Base-by-base conservation (phyloP, 768 basidiomycete genomes). In the Boletus speciosus region DNA sequence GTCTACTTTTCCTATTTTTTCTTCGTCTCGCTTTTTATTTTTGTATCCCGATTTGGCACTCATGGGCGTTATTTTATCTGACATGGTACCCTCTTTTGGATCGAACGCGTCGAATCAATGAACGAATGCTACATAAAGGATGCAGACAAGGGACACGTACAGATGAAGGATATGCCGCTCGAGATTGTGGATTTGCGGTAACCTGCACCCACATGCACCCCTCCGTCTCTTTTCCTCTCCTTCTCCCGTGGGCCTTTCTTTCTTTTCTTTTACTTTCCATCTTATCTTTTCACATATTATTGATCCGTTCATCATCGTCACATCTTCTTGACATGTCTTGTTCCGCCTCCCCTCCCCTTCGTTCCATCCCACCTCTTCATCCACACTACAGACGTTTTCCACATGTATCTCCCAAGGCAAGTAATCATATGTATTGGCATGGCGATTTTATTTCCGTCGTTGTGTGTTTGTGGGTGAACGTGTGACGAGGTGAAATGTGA, bases 121-220 rank as follows among this genome's bases (percentile, higher is more conserved):
- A 36, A 38, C 32, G 23, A 31, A 34, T 15, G 12, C 35, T 32
- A 32, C 15, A 37, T 32, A 31, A 21, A 92, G 85, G 92, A 93
- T 61, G 88, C 88, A 21, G 90, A 91, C 62, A 90, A 85, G 66
- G 88, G 87, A 0, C 92, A 94, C 68, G 90, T 93, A 10, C 81
- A 84, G 63, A 86, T 88, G 78, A 84, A 80, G 57, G 86, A 90
- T 41, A 67, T 82, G 31, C 70, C 81, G 1, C 70, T 94, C 47
- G 92, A 93, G 71, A 90, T 92, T 54, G 86, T 92, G n/a, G 92
- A 94, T 72, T 64, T 93, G 58, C 83, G 92, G 60, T 71, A 31
- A 61, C 15, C 12, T n/a, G 15, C 4, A 7, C 12, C 1, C 25
- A 6, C 25, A 36, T 25, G n/a, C 40, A 21, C 25, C 34, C 16